phyloP scores from a whole-genome alignment of 1,284 basidiomycete genomes.

The Trametes pubescens region DNA sequence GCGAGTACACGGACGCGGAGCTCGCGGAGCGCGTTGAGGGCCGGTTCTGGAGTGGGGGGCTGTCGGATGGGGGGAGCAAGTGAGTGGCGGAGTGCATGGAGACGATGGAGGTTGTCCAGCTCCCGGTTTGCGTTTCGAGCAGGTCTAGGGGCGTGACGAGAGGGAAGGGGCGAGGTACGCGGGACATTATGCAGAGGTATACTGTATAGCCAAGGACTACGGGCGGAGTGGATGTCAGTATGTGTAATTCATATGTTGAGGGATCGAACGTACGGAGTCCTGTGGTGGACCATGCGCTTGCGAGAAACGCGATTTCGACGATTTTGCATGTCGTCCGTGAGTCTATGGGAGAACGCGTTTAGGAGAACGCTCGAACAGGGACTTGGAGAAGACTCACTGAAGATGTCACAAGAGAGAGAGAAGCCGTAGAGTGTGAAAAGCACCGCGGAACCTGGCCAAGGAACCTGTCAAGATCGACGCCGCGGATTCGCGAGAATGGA shows the following conservation, averaged over 20 bases:
- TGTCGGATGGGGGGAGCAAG: constrained; percentile 23
- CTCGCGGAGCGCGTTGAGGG: constrained; percentile 21
- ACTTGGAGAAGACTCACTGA: constrained; percentile 42
- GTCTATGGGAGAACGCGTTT: constrained; percentile 35
- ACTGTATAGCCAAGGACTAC: constrained; percentile 45
- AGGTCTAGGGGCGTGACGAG: constrained; percentile 36
- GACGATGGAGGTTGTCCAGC: constrained; percentile 25
- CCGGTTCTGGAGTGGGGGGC: constrained; percentile 10
- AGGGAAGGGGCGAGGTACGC: constrained; percentile 39
- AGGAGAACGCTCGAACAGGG: neutral
- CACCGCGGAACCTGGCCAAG: constrained; percentile 36
- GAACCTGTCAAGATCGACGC: constrained; percentile 9
- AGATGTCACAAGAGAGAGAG: constrained; percentile 50
- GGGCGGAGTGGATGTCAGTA: neutral
- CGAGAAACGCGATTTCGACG: constrained; percentile 44
- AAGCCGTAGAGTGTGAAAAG: constrained; percentile 46
- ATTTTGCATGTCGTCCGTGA: constrained; percentile 45
- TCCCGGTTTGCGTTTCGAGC: constrained; percentile 17
- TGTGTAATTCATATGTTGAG: neutral
- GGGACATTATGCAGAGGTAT: constrained; percentile 42
- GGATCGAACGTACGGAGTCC: constrained; percentile 41
- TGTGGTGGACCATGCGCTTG: constrained; percentile 50
- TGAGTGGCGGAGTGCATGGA: constrained; percentile 34
- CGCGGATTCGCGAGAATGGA: neutral
- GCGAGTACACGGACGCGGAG: constrained; percentile 22